Evolutionary conservation across 2,329 filamentous ascomycete genomes (phyloP), one percentile per base, ranked within the genome.

Genomic region (Acrodontium crateriforme): DNA sequence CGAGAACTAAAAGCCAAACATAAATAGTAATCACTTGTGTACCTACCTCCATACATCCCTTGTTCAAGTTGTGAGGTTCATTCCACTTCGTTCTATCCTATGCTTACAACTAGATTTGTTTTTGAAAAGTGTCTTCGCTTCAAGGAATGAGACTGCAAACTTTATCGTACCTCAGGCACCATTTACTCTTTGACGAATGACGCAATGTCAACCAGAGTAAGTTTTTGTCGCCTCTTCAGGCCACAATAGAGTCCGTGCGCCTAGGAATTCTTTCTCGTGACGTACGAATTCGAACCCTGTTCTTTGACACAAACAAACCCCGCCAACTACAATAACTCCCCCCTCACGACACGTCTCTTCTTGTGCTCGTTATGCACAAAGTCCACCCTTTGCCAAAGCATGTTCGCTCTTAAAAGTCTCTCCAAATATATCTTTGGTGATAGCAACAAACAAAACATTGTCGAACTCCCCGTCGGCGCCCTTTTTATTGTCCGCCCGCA

Each of bases 401-500:
- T 52, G 48, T 52, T 50, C 29, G 48, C 48, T 21, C 35, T 52
- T 24, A 48, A 47, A 29, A 45, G 42, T 18, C 39, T 54, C 10
- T 51, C 49, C 59, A 94, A 93, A 60, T 76, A 89, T 49, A 74
- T 95, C 52, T 95, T 95, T 54, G 75, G 76, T 40, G 84, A 91
- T 54, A 72, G 71, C 47, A 82, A 74, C 53, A 87, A 94, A 56
- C 85, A 95, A 62, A 79, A 83, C 25, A 74, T 98, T 51, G 83
- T 93, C 58, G 85, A 95, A 53, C 76, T 98, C 23, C 75, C 85
- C 10, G 84, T 95, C 56, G 89, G 89, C 51, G 85, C 95, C 57
- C 81, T 98, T 24, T 98, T 94, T 57, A 78, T 98, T 42, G 89
- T 98, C 45, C 81, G 89, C 46, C 89, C 89, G 8, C 71, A 83